phyloP scores from a whole-genome alignment of 495 filamentous ascomycete species.

The Penicillium diatomitis region DNA sequence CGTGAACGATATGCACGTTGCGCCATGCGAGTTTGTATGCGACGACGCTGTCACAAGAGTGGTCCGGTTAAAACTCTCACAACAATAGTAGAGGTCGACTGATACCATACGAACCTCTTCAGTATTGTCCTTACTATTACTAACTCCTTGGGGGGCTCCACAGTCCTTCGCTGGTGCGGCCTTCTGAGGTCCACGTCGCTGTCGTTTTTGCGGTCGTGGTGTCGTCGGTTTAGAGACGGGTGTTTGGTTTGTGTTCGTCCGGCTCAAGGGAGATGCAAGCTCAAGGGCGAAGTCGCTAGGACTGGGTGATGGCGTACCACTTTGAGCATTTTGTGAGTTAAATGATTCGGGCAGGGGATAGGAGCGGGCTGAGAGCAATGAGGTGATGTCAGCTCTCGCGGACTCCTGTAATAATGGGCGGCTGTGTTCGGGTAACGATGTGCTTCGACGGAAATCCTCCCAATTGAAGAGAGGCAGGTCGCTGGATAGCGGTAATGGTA shows the following conservation, averaged over 20 bases:
- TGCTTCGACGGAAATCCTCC: not conserved
- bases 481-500: not conserved
- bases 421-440: not conserved
- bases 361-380: slow-evolving; percentile 18
- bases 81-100: not conserved
- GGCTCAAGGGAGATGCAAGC: no score
- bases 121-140: slow-evolving; percentile 5
- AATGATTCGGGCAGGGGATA: slow-evolving; percentile 12
- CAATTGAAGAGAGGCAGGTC: slow-evolving; percentile 1
- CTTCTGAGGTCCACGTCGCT: not conserved
- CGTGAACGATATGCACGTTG: slow-evolving; percentile 78
- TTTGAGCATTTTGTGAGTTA: slow-evolving; percentile 1
- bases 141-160: slow-evolving; percentile 11
- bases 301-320: not conserved
- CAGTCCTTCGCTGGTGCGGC: slow-evolving; percentile 8
- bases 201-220: slow-evolving; percentile 4
- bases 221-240: not conserved
- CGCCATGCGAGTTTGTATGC: slow-evolving; percentile 81
- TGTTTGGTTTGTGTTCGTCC: slow-evolving; percentile 1
- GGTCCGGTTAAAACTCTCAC: not conserved
- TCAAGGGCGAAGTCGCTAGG: not conserved
- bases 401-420: not conserved
- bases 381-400: slow-evolving; percentile 5
- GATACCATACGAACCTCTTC: slow-evolving; percentile 14
- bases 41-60: slow-evolving; percentile 50